Evolutionary conservation across 768 basidiomycete species (phyloP).

Genomic region (Xerocomellus intermedius): DNA sequence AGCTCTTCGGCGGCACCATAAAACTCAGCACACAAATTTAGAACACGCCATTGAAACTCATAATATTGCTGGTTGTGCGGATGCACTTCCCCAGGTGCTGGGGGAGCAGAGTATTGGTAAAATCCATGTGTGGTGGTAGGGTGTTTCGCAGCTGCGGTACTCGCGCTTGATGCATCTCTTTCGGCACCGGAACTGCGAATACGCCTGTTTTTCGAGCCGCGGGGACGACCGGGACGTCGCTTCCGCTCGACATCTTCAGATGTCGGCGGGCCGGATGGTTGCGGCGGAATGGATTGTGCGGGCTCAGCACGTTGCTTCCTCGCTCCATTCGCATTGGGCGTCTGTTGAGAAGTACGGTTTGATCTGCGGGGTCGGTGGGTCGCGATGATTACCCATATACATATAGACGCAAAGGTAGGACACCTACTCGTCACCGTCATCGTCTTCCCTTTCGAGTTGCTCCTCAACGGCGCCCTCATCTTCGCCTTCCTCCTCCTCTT

Average conservation of each 20-base stretch:
- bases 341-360: constrained; percentile 20
- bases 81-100: constrained; percentile 48
- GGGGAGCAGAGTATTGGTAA: constrained; percentile 43
- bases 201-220: constrained; percentile 75
- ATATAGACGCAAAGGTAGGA: constrained; percentile 11
- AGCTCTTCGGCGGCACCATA: constrained; percentile 85
- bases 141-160: constrained; percentile 26
- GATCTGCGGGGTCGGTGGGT: constrained; percentile 17
- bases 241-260: constrained; percentile 47
- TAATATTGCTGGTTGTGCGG: constrained; percentile 76
- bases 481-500: constrained; percentile 69
- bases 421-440: constrained; percentile 37
- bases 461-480: constrained; percentile 74
- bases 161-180: constrained; percentile 18
- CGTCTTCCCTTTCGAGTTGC: constrained; percentile 53
- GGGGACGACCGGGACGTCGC: constrained; percentile 74
- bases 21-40: constrained; percentile 82
- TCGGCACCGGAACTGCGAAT: constrained; percentile 36
- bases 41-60: constrained; percentile 82
- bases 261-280: constrained; percentile 15
- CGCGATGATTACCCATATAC: constrained; percentile 3
- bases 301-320: constrained; percentile 25
- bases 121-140: constrained; percentile 39
- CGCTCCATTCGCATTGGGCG: constrained; percentile 11
- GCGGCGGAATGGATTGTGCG: constrained; percentile 28